Evolutionary conservation across 805 yeast genomes (phyloP).

Genomic region (Candida rishiriensis): DNA sequence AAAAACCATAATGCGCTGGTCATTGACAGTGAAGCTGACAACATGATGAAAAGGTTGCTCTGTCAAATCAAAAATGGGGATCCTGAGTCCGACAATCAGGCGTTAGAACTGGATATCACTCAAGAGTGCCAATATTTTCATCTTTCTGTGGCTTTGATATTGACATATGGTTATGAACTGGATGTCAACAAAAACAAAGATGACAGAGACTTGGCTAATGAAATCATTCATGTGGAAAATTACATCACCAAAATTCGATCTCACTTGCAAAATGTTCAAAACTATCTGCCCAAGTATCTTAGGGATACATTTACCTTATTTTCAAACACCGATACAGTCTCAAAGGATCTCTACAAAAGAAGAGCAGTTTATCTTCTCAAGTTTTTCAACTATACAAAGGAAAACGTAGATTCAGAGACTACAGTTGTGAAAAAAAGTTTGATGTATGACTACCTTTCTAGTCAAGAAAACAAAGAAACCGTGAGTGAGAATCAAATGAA

Average conservation of each 20-base stretch:
- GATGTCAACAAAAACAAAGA: constrained; percentile 36
- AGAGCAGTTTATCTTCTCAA: constrained; percentile 46
- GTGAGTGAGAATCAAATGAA: constrained; percentile 40
- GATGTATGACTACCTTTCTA: constrained; percentile 23
- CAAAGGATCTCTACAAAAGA: constrained; percentile 32
- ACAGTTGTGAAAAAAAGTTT: constrained; percentile 14
- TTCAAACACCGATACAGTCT: constrained; percentile 10
- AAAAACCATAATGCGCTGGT: constrained; percentile 30
- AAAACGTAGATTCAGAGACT: constrained; percentile 10
- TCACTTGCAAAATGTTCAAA: constrained; percentile 50
- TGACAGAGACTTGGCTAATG: constrained; percentile 41
- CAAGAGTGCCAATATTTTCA: constrained; percentile 45
- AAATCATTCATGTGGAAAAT: constrained; percentile 52
- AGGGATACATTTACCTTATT: constrained; percentile 24
- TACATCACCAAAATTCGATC: constrained; percentile 54
- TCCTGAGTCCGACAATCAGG: constrained; percentile 1
- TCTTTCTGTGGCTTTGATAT: constrained; percentile 42
- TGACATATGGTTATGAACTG: constrained; percentile 50
- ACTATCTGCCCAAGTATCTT: constrained; percentile 43
- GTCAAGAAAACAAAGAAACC: constrained; percentile 8
- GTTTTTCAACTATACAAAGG: constrained; percentile 30
- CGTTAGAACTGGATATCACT: constrained; percentile 37
- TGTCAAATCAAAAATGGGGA: constrained; percentile 10
- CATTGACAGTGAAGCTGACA: constrained; percentile 37
- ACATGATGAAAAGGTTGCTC: constrained; percentile 13